A percentile compares a stretch with the other conserved stretches of the same genome.
Evolutionary conservation across 495 filamentous ascomycete genomes (phyloP).

Genomic region (Articulospora tetracladia): DNA sequence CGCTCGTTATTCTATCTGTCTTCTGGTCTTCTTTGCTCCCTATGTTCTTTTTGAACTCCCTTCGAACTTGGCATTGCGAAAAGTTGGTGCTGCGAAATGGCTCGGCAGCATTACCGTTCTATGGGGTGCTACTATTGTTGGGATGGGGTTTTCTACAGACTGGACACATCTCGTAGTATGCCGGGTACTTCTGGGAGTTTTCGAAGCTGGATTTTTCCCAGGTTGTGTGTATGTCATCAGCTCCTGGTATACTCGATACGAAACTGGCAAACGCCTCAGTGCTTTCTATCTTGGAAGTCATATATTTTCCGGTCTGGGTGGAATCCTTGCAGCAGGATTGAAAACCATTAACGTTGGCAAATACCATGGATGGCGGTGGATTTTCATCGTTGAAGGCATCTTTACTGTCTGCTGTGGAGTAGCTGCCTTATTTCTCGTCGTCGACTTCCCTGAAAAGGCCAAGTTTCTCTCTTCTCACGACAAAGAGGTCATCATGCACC

Average conservation of each 20-base stretch:
- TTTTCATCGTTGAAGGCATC: conserved; percentile 57
- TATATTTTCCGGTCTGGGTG: conserved; percentile 55
- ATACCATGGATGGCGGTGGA: conserved; percentile 59
- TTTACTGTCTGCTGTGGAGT: conserved; percentile 57
- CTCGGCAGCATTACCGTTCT: conserved; percentile 47
- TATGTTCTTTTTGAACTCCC: conserved; percentile 63
- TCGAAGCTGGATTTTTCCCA: conserved; percentile 67
- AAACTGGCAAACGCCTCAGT: conserved; percentile 60
- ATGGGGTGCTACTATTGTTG: conserved; percentile 45
- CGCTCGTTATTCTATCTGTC: neutral
- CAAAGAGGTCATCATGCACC: conserved; percentile 50
- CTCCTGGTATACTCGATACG: conserved; percentile 62
- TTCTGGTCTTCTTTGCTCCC: conserved; percentile 56
- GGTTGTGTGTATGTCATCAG: conserved; percentile 58
- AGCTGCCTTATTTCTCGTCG: conserved; percentile 45
- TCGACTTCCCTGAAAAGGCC: conserved; percentile 60
- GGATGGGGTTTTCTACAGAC: neutral
- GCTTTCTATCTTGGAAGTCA: conserved; percentile 63
- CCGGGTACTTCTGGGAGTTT: conserved; percentile 49
- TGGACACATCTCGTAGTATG: neutral
- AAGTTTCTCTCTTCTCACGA: conserved; percentile 44
- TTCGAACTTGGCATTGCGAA: conserved; percentile 49
- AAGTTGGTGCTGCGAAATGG: conserved; percentile 55
- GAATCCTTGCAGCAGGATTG: conserved; percentile 62
- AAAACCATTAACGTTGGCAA: conserved; percentile 55